Conservation (phyloP, 169 alveolate genomes). For the Plasmodium berghei region DNA sequence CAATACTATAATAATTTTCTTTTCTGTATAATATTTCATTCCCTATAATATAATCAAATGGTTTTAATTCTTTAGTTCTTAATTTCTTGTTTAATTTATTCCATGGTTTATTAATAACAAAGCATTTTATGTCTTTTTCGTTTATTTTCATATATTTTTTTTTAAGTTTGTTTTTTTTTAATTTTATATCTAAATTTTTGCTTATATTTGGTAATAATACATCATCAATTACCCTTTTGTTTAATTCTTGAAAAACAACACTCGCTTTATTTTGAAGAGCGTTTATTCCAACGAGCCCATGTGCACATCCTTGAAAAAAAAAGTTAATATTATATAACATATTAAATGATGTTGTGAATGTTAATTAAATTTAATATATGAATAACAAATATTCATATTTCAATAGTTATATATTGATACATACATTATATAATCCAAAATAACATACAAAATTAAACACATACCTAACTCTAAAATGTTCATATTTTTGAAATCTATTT, state of each 20-base stretch:
- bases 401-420: neutral
- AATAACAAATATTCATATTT: neutral
- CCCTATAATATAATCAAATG: conserved; percentile 69
- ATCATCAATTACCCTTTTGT: conserved; percentile 67
- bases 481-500: conserved; percentile 34
- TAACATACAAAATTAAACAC: neutral
- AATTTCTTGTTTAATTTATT: conserved; percentile 42
- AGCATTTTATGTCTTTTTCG: conserved; percentile 12
- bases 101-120: conserved; percentile 62
- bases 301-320: conserved; percentile 53
- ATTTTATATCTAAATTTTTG: conserved; percentile 35
- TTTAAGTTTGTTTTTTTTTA: conserved; percentile 46
- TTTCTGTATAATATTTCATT: conserved; percentile 74
- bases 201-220: conserved; percentile 65
- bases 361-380: neutral
- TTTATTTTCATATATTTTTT: conserved; percentile 44
- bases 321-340: neutral
- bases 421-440: neutral
- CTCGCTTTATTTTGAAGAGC: conserved; percentile 38
- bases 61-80: conserved; percentile 19
- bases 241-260: conserved; percentile 71
- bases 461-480: conserved; percentile 62
- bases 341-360: neutral
- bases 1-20: conserved; percentile 58
- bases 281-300: conserved; percentile 55